phyloP scores from a whole-genome alignment of 441 rosid genomes.

The Arabidopsis lyrata region DNA sequence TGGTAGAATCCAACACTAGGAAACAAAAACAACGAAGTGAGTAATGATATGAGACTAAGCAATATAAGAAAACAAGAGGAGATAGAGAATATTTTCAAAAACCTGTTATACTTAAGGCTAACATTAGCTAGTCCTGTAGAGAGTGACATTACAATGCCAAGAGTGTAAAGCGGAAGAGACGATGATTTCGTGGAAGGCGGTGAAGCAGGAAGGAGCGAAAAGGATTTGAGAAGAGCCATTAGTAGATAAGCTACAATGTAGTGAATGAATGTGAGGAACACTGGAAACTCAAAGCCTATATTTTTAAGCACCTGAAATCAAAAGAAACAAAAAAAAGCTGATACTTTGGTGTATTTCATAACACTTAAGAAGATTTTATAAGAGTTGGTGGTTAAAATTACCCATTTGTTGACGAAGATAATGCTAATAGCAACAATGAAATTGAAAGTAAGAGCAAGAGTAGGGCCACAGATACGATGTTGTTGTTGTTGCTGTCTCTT shows the following conservation, averaged over 20 bases:
- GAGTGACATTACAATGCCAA: conserved; percentile 87
- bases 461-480: conserved; percentile 60
- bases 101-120: conserved; percentile 96
- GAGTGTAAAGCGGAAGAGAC: conserved; percentile 61
- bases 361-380: neutral
- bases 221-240: conserved; percentile 74
- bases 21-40: conserved; percentile 13
- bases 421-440: conserved; percentile 82
- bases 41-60: neutral
- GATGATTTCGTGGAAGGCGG: conserved; percentile 74
- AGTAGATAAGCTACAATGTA: conserved; percentile 72
- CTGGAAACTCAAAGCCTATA: conserved; percentile 82
- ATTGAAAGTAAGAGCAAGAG: conserved; percentile 81
- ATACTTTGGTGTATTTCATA: conserved; percentile 21
- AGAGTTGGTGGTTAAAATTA: conserved; percentile 31
- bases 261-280: conserved; percentile 83
- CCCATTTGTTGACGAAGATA: conserved; percentile 94
- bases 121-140: conserved; percentile 96
- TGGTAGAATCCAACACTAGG: conserved; percentile 91
- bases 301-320: conserved; percentile 75
- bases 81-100: neutral
- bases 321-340: neutral
- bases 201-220: conserved; percentile 67
- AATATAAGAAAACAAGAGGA: neutral
- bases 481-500: conserved; percentile 73